Base-by-base conservation (phyloP, 2,329 filamentous ascomycete genomes). In the Amauroascus verrucosus region DNA sequence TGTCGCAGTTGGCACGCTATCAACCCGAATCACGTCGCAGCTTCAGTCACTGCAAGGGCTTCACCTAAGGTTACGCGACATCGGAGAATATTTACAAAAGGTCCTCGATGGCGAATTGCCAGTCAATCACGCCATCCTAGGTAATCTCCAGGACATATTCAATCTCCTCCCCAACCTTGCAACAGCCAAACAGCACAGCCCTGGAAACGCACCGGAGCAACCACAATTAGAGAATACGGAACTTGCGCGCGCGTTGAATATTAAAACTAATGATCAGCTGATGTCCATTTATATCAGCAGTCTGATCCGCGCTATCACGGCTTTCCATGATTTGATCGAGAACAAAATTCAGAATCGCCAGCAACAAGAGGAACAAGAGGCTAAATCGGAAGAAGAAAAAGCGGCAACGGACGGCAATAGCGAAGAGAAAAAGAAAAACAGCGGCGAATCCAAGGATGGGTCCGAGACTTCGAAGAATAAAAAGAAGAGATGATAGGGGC, bases 281-380 rank as follows among this genome's bases (percentile, higher is more conserved):
- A 96, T 98, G 87, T 83, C 90, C 50, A 97, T 98, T 69, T 98
- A 98, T 72, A 78, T 98, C 52, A 95, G 88, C 74, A 95, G 88
- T 75, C 75, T 97, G 75, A 97, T 98, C 72, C 82, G 93, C 57
- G 93, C 93, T 54, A 98, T 98, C 66, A 97, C 93, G 11, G 93
- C 93, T 6, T 98, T 97, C 84, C 93, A 98, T 70, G 93, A 98
- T 68, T 75, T 98, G 61, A 98, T 98, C 61, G 93, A 98, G 77
- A 98, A 98, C 77, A 98, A 98, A 80, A 96, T 97, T 62, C 91
- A 97, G 76, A 98, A 98, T 74, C 82, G 91, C 69, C 90, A 97
- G 73, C 88, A 94, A 70, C 86, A 94, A 65, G 93, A 97, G 67
- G 93, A 98, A 66, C 91, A 91, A 74, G 91, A 97, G 63, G 80